Percentiles rank a stretch among this genome's conserved stretches.
phyloP scores from a whole-genome alignment of 768 basidiomycete species.

The Botryobasidium botryosum region DNA sequence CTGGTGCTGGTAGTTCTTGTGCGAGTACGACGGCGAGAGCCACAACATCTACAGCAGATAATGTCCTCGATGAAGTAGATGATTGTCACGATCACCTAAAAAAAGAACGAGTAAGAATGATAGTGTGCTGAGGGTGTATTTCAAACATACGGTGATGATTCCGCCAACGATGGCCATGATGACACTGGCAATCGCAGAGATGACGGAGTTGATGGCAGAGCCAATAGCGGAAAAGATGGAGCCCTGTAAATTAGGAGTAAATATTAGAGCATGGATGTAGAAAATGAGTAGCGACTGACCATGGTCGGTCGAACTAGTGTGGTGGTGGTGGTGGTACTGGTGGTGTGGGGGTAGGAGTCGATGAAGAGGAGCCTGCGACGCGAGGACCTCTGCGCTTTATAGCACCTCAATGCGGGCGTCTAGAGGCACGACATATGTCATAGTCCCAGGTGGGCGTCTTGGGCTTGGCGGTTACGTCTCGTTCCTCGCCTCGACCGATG shows the following conservation, averaged over 20 bases:
- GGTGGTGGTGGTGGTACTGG: background rate
- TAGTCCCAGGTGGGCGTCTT: too few species aligned
- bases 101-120: background rate
- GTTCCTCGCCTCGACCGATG: too few species aligned
- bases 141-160: conserved; percentile 10
- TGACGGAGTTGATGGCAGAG: conserved; percentile 13
- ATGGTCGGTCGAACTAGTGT: background rate
- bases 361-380: too few species aligned
- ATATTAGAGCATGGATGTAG: background rate
- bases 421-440: too few species aligned
- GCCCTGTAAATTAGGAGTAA: conserved; percentile 6
- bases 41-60: conserved; percentile 12
- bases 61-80: conserved; percentile 13
- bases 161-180: conserved; percentile 12
- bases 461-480: too few species aligned
- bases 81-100: conserved; percentile 9
- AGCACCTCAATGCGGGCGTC: too few species aligned
- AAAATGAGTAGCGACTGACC: background rate
- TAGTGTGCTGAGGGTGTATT: background rate
- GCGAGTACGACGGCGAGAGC: conserved; percentile 8
- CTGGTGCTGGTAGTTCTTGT: too few species aligned
- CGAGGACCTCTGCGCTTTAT: too few species aligned
- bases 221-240: conserved; percentile 14
- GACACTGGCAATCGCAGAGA: conserved; percentile 12
- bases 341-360: background rate